These are phyloP conservation scores for Parsonsia alboflavescens DNA, from an alignment of 257 asterid species.

Conservation along the genomic window DNA sequence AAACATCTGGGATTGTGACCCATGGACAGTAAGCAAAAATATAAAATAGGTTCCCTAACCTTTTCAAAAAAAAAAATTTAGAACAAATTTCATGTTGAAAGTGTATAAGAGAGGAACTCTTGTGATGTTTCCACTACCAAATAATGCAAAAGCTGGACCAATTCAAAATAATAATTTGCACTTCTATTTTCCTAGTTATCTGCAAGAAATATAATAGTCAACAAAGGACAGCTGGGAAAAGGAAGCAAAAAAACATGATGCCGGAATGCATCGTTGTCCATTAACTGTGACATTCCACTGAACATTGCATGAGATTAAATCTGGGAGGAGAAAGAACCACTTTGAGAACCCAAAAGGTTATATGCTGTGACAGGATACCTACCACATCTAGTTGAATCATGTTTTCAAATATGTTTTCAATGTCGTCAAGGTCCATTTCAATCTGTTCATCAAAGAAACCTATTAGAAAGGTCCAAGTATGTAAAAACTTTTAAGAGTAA, in stretches of 20 bases:
- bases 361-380: constrained; percentile 15
- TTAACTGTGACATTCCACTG: background rate
- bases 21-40: background rate
- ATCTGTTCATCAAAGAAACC: constrained; percentile 43
- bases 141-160: constrained; percentile 1
- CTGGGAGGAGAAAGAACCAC: background rate
- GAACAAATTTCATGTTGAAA: background rate
- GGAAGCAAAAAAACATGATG: background rate
- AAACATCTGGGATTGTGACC: background rate
- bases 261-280: background rate
- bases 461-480: background rate
- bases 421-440: constrained; percentile 59
- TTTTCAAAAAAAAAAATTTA: background rate
- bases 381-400: constrained; percentile 83
- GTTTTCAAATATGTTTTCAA: constrained; percentile 42
- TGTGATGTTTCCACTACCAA: background rate
- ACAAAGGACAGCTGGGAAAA: background rate
- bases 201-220: background rate
- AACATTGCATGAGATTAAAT: background rate
- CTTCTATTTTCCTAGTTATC: background rate
- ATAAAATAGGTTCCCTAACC: background rate
- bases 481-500: background rate
- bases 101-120: background rate
- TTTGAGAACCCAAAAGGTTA: background rate
- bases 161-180: background rate